phyloP scores from a whole-genome alignment of 1,139 yeast species.

The Pichia sp. region DNA sequence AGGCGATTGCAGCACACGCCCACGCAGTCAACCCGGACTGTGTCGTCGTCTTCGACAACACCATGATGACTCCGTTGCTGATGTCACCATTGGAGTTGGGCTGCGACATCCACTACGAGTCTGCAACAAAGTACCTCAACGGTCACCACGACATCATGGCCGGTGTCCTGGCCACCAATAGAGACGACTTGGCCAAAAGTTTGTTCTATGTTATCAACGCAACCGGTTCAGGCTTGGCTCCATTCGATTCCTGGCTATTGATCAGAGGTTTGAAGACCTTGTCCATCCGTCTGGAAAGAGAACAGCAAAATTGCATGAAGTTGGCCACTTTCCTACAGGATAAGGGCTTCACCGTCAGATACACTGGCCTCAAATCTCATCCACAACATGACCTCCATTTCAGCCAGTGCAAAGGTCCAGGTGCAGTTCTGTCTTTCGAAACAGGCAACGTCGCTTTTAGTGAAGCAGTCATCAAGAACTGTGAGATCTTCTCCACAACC shows the following conservation, averaged over 20 bases:
- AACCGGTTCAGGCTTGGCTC: constrained; percentile 86
- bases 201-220: constrained; percentile 78
- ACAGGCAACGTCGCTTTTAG: constrained; percentile 69
- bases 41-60: constrained; percentile 83
- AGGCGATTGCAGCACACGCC: constrained; percentile 58
- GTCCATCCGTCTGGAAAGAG: constrained; percentile 80
- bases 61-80: constrained; percentile 90
- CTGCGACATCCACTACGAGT: constrained; percentile 86
- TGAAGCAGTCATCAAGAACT: constrained; percentile 72
- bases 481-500: constrained; percentile 76
- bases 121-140: constrained; percentile 85
- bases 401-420: constrained; percentile 77
- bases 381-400: constrained; percentile 78
- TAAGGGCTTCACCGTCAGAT: constrained; percentile 66
- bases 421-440: constrained; percentile 85
- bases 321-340: constrained; percentile 69
- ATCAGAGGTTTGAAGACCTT: constrained; percentile 83
- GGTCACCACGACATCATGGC: constrained; percentile 98
- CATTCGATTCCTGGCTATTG: constrained; percentile 86
- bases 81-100: constrained; percentile 83
- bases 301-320: constrained; percentile 70
- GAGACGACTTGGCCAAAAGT: constrained; percentile 58
- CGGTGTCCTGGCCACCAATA: constrained; percentile 75
- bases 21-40: constrained; percentile 65
- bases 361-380: constrained; percentile 77